phyloP scores from a whole-genome alignment of 2,329 filamentous ascomycete genomes.

The Zelopaecilomyces penicillatus region DNA sequence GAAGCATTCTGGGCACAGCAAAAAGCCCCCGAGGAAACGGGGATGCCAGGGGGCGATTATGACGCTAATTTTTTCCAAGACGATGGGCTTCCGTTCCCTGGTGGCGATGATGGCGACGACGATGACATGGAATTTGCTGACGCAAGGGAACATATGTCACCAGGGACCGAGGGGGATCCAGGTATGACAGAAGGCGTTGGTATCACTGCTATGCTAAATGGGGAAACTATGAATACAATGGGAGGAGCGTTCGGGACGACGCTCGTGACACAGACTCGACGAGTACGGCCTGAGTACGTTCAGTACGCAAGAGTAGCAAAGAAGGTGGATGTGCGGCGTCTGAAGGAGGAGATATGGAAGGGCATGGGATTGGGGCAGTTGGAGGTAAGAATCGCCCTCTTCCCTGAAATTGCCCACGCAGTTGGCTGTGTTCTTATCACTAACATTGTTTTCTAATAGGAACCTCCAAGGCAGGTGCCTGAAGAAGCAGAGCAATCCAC shows the following conservation, averaged over 20 bases:
- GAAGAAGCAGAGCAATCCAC: conserved; percentile 21
- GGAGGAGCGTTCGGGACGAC: conserved; percentile 54
- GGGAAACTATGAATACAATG: conserved; percentile 38
- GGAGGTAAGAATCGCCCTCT: conserved; percentile 32
- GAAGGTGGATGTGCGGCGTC: conserved; percentile 59
- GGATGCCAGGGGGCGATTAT: conserved; percentile 66
- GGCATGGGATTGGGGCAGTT: conserved; percentile 51
- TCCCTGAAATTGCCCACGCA: background rate
- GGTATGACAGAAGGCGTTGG: conserved; percentile 40
- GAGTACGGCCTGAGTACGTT: conserved; percentile 59
- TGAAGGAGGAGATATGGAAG: conserved; percentile 65
- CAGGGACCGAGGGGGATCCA: conserved; percentile 44
- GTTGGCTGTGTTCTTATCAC: background rate
- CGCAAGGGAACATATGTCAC: conserved; percentile 70
- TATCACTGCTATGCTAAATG: conserved; percentile 41
- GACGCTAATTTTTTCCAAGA: conserved; percentile 98
- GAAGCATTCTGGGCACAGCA: conserved; percentile 89
- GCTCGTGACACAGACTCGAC: conserved; percentile 55
- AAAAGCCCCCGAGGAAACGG: conserved; percentile 55
- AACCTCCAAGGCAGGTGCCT: conserved; percentile 11
- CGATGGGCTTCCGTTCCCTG: conserved; percentile 62
- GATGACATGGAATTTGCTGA: conserved; percentile 71
- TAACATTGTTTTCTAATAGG: conserved; percentile 1
- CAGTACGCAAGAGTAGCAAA: conserved; percentile 63
- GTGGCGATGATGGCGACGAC: conserved; percentile 52